These are phyloP conservation scores for Aspergillus tubingensis DNA, from an alignment of 2,329 filamentous ascomycete species.

Conservation along the genomic window DNA sequence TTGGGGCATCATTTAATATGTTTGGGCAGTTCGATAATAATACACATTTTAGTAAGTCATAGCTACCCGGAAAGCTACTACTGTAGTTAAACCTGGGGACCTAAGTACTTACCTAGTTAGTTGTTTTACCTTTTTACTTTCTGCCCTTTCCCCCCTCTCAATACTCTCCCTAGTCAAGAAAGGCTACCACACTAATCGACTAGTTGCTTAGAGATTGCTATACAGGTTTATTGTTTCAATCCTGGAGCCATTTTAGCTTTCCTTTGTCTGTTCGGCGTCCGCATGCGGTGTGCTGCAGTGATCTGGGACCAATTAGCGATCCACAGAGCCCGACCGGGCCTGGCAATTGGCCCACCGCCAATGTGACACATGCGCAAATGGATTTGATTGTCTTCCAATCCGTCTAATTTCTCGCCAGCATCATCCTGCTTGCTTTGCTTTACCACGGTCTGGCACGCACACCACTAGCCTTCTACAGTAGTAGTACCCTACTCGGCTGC, in stretches of 20 bases:
- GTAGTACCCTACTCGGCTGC: no score
- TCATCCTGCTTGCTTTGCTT: not conserved
- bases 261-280: slow-evolving; percentile 34
- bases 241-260: slow-evolving; percentile 27
- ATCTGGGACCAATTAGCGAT: not conserved
- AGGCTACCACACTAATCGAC: not conserved
- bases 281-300: slow-evolving; percentile 32
- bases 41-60: not conserved
- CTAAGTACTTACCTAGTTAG: no score
- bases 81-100: not conserved
- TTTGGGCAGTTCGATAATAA: no score
- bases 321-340: not conserved
- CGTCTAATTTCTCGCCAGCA: not conserved
- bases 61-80: not conserved
- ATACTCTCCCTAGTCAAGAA: no score
- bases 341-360: slow-evolving; percentile 2
- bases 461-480: no score
- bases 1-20: no score
- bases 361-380: slow-evolving; percentile 9
- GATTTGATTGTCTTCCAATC: slow-evolving; percentile 4
- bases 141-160: no score
- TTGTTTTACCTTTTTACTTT: no score
- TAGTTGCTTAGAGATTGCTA: not conserved
- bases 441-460: no score
- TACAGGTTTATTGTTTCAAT: slow-evolving; percentile 14